Evolutionary conservation across 257 asterid species (phyloP), one percentile per base, ranked within the genome.

Genomic region (Solanum chmielewskii): DNA sequence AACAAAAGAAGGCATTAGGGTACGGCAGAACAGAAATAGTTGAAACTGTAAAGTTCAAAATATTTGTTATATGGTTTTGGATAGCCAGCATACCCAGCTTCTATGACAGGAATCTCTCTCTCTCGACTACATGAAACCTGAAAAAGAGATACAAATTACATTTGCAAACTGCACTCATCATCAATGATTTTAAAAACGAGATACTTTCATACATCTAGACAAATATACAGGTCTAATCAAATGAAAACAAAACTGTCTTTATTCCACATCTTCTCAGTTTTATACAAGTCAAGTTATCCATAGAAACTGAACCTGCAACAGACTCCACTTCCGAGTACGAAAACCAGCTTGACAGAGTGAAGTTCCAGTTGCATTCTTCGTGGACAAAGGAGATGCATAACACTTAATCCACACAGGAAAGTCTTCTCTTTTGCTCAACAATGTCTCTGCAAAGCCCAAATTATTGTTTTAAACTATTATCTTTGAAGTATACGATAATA

Each of bases 261-360:
- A 75, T 0, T 23, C 5, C 5, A 4, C 18, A 37, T 74, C 49
- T 74, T 6, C 20, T 44, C 10, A 8, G n/a, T 44, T 77, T 77
- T 77, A 77, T 29, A 80, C 37, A 80, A 27, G 20, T 29, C 85
- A 80, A 47, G 29, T 68, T 18, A 49, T 27, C 29, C 25, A 71
- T 31, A 70, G 71, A 89, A 59, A 33, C 39, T n/a, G 76, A 86
- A 94, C 98, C 98, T 93, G 93, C 27, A 87, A 87, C 86, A 29
- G 90, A 83, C 90, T 90, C 71, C 69, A 89, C 86, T 92, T 92
- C 91, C 29, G 75, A 45, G 84, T 86, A 44, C 47, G 69, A 86
- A 45, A 47, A 39, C 89, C 89, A 86, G 84, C 76, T 74, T 21
- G 93, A 69, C 87, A 80, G 86, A 89, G 56, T 87, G 90, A 82